Percentiles rank a stretch among this genome's conserved stretches.
phyloP scores from a whole-genome alignment of 345 rosid genomes.

The Pistacia atlantica region DNA sequence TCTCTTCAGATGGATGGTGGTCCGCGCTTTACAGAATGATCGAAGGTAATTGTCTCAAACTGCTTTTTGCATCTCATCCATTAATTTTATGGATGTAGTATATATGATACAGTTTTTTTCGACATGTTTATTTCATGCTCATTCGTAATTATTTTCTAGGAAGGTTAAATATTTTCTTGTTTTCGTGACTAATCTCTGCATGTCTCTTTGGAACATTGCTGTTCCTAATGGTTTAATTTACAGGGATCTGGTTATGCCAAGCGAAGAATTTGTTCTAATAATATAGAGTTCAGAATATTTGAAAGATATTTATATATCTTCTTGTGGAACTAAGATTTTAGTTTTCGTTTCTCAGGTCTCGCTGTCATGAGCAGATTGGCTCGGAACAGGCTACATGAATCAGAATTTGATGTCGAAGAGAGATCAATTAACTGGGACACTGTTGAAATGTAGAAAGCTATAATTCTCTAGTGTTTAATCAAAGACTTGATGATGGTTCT shows the following conservation, averaged over 20 bases:
- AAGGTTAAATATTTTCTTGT: too few relatives aligned
- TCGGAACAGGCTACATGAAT: conserved; percentile 44
- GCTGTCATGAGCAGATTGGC: conserved; percentile 74
- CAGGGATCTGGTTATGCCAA: too few relatives aligned
- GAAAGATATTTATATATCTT: not conserved
- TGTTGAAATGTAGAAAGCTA: conserved; percentile 41
- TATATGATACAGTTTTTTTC: too few relatives aligned
- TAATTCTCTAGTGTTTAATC: conserved; percentile 18
- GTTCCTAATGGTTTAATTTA: too few relatives aligned
- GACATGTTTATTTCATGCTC: too few relatives aligned
- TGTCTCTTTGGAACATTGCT: too few relatives aligned
- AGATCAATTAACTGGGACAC: conserved; percentile 62
- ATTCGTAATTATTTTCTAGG: too few relatives aligned
- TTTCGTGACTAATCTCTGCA: too few relatives aligned
- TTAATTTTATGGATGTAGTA: too few relatives aligned
- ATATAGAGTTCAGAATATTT: not conserved
- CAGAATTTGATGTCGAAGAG: conserved; percentile 42
- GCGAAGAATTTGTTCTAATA: not conserved
- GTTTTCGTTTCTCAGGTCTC: conserved; percentile 50
- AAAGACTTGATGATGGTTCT: too few relatives aligned
- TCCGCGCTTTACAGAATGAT: conserved; percentile 79
- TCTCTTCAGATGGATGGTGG: conserved; percentile 86
- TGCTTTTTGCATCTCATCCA: too few relatives aligned
- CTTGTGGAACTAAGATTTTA: not conserved
- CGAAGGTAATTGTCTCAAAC: conserved; percentile 36